These are phyloP conservation scores for Corynespora cassiicola DNA, from an alignment of 2,329 filamentous ascomycete genomes.

Conservation along the genomic window DNA sequence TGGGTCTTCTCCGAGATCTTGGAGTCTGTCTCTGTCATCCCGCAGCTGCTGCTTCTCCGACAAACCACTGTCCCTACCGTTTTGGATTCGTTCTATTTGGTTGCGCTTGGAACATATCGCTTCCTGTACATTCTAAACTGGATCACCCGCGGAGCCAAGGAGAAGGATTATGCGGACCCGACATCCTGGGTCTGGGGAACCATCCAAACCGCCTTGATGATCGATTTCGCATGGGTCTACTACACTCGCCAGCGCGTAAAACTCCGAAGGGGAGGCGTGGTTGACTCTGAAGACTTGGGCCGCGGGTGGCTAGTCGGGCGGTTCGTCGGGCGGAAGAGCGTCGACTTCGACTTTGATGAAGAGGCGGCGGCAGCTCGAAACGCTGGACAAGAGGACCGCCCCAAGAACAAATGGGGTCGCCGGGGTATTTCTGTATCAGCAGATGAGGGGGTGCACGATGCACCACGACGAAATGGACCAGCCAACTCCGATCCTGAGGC, in stretches of 20 bases:
- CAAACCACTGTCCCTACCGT: conserved; percentile 96
- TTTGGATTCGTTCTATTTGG: conserved; percentile 94
- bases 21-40: conserved; percentile 88
- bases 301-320: conserved; percentile 83
- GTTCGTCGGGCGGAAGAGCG: conserved; percentile 69
- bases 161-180: conserved; percentile 65
- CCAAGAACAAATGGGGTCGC: conserved; percentile 60
- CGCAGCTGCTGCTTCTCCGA: conserved; percentile 87
- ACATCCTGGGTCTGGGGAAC: conserved; percentile 85
- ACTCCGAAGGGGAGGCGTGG: conserved; percentile 83
- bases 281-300: conserved; percentile 87
- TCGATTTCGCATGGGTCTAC: conserved; percentile 98
- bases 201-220: conserved; percentile 86
- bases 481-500: conserved; percentile 33
- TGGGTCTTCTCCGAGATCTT: conserved; percentile 92
- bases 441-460: conserved; percentile 57
- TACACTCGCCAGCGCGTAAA: conserved; percentile 93
- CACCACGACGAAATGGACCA: conserved; percentile 27
- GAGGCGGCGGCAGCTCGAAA: conserved; percentile 66
- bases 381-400: conserved; percentile 26
- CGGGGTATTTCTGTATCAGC: conserved; percentile 66
- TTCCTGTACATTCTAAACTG: conserved; percentile 91
- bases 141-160: conserved; percentile 73
- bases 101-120: conserved; percentile 86
- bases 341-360: conserved; percentile 59